phyloP scores from a whole-genome alignment of 257 asterid genomes.

The Plectranthus barbatus region DNA sequence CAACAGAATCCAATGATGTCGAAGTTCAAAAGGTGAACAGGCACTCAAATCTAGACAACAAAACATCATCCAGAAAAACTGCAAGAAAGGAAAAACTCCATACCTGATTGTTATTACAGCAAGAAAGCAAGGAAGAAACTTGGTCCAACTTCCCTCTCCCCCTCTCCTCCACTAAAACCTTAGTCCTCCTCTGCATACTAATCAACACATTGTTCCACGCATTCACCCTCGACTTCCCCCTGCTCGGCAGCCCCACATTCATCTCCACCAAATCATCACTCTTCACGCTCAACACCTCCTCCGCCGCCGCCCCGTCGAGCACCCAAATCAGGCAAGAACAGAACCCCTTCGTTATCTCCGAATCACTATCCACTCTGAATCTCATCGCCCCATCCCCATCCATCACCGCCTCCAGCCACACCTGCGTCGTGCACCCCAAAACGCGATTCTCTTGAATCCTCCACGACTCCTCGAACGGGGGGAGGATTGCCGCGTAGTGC shows the following conservation, averaged over 20 bases:
- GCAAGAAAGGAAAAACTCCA: neutral
- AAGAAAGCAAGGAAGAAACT: constrained; percentile 13
- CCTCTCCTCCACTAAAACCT: constrained; percentile 34
- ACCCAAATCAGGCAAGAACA: constrained; percentile 70
- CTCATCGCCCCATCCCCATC: constrained; percentile 36
- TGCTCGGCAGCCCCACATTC: constrained; percentile 60
- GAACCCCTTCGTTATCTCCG: constrained; percentile 77
- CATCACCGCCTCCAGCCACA: constrained; percentile 60
- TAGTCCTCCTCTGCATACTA: constrained; percentile 64
- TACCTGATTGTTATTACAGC: constrained; percentile 31
- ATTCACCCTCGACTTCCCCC: constrained; percentile 61
- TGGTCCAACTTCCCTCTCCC: neutral
- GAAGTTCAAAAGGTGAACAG: neutral
- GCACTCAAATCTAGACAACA: neutral
- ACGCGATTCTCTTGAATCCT: constrained; percentile 52
- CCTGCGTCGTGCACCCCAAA: constrained; percentile 80
- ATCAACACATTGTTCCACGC: constrained; percentile 75
- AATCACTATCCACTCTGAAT: constrained; percentile 62
- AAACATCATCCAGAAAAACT: neutral
- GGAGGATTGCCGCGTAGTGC: constrained; percentile 44
- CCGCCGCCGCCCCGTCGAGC: constrained; percentile 57
- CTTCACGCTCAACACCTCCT: constrained; percentile 48
- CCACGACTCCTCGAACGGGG: constrained; percentile 37
- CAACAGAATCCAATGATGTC: neutral
- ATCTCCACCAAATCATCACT: constrained; percentile 57